Base-by-base conservation (phyloP, 495 filamentous ascomycete genomes). In the Aspergillus cristatus region DNA sequence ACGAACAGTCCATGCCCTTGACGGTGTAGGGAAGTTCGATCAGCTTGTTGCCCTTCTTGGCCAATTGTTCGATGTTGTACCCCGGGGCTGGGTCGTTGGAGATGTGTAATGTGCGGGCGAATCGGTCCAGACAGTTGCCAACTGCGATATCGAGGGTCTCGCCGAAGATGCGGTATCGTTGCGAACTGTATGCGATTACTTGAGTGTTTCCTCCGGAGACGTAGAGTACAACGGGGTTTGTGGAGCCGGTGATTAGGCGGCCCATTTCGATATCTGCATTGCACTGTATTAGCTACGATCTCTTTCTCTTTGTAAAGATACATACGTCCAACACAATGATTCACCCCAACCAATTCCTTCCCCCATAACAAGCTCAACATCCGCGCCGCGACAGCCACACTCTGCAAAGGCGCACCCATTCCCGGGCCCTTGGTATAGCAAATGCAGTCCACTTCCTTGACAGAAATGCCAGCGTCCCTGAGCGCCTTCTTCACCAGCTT, bases 1-100 rank as follows among this genome's bases (percentile, higher is more conserved):
- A 96, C 17, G 84, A 90, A 49, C 84, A 89, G 57, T 98, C 91
- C 91, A 98, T 98, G 28, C 91, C 91, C 54, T 98, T 98, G 22
- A 98, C 91, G 12, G 87, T 77, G 53, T 98, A 98, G 3, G 91
- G 93, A 18, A 98, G 69, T 42, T 97, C 91, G 6, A 97, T 64
- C 24, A 97, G 62, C 34, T 75, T 62, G 33, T 70, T 71, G 6
- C 78, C 84, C 42, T 75, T 65, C 62, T 94, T 96, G 10, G 91
- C 91, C 18, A 96, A 70, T 65, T 95, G 84, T 69, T 98, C 91
- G 51, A 98, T 95, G 56, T 98, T 98, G 55, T 96, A 95, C 28
- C 91, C 91, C 1, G 91, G 91, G 6, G 88, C 88, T 1, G 91
- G 91, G 60, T 98, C 93, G 51, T 98, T 98, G 48, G 81, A 78